phyloP scores from a whole-genome alignment of 2,329 filamentous ascomycete species.

The Dothistroma pini region DNA sequence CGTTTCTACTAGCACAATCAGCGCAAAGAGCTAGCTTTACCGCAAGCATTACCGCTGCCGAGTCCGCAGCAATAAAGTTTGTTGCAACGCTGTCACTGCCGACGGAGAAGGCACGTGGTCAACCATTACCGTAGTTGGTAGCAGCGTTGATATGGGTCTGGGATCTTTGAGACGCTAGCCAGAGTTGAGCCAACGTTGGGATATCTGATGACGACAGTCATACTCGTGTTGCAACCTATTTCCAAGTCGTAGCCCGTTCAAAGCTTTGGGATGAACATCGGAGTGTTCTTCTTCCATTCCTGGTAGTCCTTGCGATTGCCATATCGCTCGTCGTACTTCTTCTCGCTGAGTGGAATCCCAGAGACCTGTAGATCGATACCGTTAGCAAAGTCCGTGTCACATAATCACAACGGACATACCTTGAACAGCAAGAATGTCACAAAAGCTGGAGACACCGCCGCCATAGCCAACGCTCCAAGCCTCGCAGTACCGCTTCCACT shows the following conservation, averaged over 20 bases:
- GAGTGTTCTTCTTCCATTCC: constrained; percentile 64
- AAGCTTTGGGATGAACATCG: constrained; percentile 61
- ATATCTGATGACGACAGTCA: too few relatives aligned
- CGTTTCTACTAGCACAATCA: too few relatives aligned
- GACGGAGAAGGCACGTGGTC: too few relatives aligned
- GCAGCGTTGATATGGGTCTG: too few relatives aligned
- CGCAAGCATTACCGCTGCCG: too few relatives aligned
- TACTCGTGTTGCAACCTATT: too few relatives aligned
- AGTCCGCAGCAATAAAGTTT: too few relatives aligned
- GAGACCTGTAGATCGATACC: constrained; percentile 33
- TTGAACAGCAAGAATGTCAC: constrained; percentile 60
- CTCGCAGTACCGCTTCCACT: constrained; percentile 43
- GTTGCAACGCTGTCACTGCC: too few relatives aligned
- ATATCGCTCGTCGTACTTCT: constrained; percentile 64
- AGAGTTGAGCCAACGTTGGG: too few relatives aligned
- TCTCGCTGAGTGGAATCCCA: constrained; percentile 63
- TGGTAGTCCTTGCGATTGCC: constrained; percentile 63
- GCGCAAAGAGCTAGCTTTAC: too few relatives aligned
- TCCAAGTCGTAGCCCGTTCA: constrained; percentile 27
- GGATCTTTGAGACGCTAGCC: too few relatives aligned
- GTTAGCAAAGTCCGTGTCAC: constrained; percentile 6
- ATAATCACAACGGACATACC: constrained; percentile 41
- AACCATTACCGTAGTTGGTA: too few relatives aligned
- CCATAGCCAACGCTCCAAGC: constrained; percentile 48
- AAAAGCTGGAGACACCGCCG: constrained; percentile 61